These are phyloP conservation scores for Knufia fluminis DNA, from an alignment of 2,329 filamentous ascomycete genomes.

Conservation along the genomic window DNA sequence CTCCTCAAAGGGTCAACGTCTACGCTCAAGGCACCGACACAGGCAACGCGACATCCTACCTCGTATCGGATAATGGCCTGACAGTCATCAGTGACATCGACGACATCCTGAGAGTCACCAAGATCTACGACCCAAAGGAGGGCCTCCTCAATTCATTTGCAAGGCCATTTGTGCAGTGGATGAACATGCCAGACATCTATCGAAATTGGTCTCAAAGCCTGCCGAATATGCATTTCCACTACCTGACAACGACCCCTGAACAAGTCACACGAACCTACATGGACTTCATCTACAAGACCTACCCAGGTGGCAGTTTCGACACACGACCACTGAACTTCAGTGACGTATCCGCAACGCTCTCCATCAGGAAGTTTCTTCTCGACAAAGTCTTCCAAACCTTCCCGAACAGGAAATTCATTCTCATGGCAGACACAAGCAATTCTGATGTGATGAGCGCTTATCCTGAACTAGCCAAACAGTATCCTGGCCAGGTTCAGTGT, in stretches of 20 bases:
- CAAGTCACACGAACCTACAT: conserved; percentile 70
- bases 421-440: conserved; percentile 69
- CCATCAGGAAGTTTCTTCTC: conserved; percentile 61
- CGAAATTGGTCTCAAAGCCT: conserved; percentile 62
- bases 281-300: conserved; percentile 66
- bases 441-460: conserved; percentile 61
- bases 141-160: conserved; percentile 71
- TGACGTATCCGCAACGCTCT: conserved; percentile 61
- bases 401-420: conserved; percentile 63
- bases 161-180: conserved; percentile 59
- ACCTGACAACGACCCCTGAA: conserved; percentile 71
- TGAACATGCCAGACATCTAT: conserved; percentile 73
- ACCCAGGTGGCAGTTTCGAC: conserved; percentile 68
- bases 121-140: conserved; percentile 67
- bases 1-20: conserved; percentile 60
- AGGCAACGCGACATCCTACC: conserved; percentile 67
- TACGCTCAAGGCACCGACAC: conserved; percentile 55
- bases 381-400: conserved; percentile 66
- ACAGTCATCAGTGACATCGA: conserved; percentile 72
- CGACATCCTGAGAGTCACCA: conserved; percentile 70
- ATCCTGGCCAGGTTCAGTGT: conserved; percentile 64
- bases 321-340: conserved; percentile 71
- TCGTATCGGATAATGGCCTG: conserved; percentile 60
- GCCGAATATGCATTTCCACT: conserved; percentile 66
- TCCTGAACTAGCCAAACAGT: conserved; percentile 52